Evolutionary conservation across 2,329 filamentous ascomycete species (phyloP).

Genomic region (Fusarium chuoi): DNA sequence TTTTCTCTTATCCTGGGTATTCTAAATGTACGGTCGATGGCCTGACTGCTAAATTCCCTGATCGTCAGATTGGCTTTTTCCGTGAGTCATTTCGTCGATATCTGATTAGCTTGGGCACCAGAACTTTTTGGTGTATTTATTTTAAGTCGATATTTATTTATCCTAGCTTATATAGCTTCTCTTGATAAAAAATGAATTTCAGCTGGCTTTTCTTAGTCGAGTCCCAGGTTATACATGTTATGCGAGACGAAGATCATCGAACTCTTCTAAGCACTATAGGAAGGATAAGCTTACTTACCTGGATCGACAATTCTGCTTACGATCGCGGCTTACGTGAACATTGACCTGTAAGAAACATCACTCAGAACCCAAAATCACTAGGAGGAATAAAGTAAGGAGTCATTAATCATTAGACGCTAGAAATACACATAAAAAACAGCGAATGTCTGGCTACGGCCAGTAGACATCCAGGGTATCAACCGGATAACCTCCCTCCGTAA

Average conservation of each 20-base stretch:
- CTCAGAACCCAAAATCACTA: not conserved
- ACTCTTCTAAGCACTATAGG: accelerated
- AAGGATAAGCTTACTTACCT: not conserved
- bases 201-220: no score
- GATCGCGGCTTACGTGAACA: not conserved
- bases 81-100: not conserved
- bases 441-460: slow-evolving; percentile 9
- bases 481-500: slow-evolving; percentile 27
- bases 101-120: accelerated
- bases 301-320: not conserved
- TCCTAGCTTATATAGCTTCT: accelerated
- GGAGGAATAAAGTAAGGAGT: not conserved
- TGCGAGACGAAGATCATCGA: accelerated
- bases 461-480: slow-evolving; percentile 30
- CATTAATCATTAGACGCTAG: slow-evolving; percentile 2
- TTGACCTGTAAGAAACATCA: accelerated
- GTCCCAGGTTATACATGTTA: accelerated
- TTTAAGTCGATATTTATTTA: not conserved
- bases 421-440: not conserved
- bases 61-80: not conserved
- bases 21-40: not conserved
- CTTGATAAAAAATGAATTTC: not conserved
- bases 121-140: no score
- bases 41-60: not conserved
- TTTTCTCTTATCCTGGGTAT: no score